Base-by-base conservation (phyloP, 2,329 filamentous ascomycete genomes). In the Colletotrichum musicola region DNA sequence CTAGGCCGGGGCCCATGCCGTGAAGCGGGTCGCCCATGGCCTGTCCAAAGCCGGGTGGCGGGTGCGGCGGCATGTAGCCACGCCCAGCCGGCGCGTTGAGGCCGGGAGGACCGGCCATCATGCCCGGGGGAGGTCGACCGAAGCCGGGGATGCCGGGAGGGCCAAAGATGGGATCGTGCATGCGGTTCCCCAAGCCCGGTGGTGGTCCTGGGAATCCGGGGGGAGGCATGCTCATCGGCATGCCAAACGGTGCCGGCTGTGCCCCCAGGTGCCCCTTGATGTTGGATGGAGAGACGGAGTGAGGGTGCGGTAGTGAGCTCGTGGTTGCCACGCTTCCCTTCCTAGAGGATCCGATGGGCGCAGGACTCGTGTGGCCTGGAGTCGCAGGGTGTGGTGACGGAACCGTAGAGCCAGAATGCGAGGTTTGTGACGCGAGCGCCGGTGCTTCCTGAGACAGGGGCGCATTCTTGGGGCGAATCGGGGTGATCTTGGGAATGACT, bases 401-500 rank as follows among this genome's bases (percentile, higher is more conserved):
- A 69, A 83, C 77, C 4, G 78, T 81, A 7, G 84, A 84, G 49
- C 82, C 83, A 71, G 91, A 86, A 76, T 92, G 88, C 1, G 93
- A 90, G 3, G 90, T 88, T 70, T 92, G 90, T 3, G 93, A 92
- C 58, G 90, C 91, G 6, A 89, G 88, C 7, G 88, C 84, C 76
- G 90, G 89, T 10, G 89, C 89, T 27, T 90, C 91, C 77, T 96
- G 93, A 71, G 97, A 94, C 71, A 97, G 93, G 9, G 94, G 96
- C 54, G 89, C 82, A 69, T 95, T 93, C 63, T 93, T 90, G 44
- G 90, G 87, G 71, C 92, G 92, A 72, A 90, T 91, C 9, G 94
- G 93, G 13, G 93, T 95, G 20, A 91, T 90, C 78, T 97, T 97
- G 13, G 94, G 90, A 54, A 97, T 81, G 27, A 90, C 91, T 7